Percentiles rank a stretch among this genome's conserved stretches.
phyloP scores from a whole-genome alignment of 2,329 filamentous ascomycete genomes.

The Neofusicoccum laricinum region DNA sequence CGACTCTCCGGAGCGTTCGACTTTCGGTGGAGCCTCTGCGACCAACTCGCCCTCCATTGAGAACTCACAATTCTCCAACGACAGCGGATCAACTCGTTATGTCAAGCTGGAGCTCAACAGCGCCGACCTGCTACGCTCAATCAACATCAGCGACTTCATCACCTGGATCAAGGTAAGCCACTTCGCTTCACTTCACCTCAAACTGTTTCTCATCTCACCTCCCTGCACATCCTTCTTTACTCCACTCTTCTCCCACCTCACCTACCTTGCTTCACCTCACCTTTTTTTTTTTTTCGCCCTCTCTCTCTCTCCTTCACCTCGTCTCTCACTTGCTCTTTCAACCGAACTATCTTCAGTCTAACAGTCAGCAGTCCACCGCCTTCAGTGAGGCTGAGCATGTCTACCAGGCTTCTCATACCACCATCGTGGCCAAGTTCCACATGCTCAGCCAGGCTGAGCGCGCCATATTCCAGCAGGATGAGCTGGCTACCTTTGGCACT shows the following conservation, averaged over 20 bases:
- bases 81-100: background rate
- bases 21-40: no score
- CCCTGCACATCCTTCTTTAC: background rate
- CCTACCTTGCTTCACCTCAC: background rate
- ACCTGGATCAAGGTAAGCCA: background rate
- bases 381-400: constrained; percentile 13
- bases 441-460: constrained; percentile 34
- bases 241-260: background rate
- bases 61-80: background rate
- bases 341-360: background rate
- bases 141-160: background rate
- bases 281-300: background rate
- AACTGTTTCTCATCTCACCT: background rate
- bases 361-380: background rate
- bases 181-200: background rate
- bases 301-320: background rate
- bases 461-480: constrained; percentile 22
- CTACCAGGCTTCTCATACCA: background rate
- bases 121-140: background rate
- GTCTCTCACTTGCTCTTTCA: constrained; percentile 8
- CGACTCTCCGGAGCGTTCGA: no score
- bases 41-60: background rate
- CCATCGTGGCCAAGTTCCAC: constrained; percentile 36
- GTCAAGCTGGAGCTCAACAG: background rate
- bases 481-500: background rate